Conservation (phyloP, 768 basidiomycete genomes). For the Myochromella boudieri region DNA sequence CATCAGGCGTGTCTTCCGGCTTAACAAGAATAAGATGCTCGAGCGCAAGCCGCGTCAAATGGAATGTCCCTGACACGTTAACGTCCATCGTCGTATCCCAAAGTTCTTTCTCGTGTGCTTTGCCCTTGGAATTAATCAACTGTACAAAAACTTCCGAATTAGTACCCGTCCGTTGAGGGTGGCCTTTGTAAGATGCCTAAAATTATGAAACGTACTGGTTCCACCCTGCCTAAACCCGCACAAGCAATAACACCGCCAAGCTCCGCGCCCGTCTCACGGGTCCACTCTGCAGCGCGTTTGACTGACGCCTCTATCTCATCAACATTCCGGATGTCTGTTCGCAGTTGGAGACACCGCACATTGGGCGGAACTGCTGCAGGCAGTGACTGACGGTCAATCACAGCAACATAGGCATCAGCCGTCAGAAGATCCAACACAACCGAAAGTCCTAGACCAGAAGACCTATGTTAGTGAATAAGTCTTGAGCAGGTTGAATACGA, state of each 20-base stretch:
- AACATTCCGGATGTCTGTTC: constrained; percentile 40
- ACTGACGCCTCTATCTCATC: constrained; percentile 38
- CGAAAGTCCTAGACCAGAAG: constrained; percentile 57
- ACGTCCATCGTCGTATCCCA: constrained; percentile 55
- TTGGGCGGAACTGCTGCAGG: constrained; percentile 22
- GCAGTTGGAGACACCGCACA: constrained; percentile 34
- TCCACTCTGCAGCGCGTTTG: constrained; percentile 38
- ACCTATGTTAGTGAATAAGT: constrained; percentile 37
- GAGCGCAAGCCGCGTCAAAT: constrained; percentile 54
- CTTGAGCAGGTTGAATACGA: background rate
- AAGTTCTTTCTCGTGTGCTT: constrained; percentile 46
- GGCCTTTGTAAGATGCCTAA: background rate
- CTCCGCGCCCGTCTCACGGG: constrained; percentile 36
- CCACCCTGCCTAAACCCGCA: constrained; percentile 46
- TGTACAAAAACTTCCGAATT: constrained; percentile 25
- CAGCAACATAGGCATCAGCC: constrained; percentile 45
- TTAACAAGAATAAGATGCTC: constrained; percentile 47
- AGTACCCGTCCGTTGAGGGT: background rate
- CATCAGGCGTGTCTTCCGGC: constrained; percentile 45
- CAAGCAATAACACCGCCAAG: constrained; percentile 63
- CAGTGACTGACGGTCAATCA: constrained; percentile 49
- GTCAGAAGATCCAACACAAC: constrained; percentile 46
- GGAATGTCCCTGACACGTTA: constrained; percentile 60
- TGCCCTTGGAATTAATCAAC: constrained; percentile 46
- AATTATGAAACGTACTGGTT: constrained; percentile 13